These are phyloP conservation scores for Inonotus hispidus DNA, from an alignment of 1,284 basidiomycete genomes.

Conservation along the genomic window DNA sequence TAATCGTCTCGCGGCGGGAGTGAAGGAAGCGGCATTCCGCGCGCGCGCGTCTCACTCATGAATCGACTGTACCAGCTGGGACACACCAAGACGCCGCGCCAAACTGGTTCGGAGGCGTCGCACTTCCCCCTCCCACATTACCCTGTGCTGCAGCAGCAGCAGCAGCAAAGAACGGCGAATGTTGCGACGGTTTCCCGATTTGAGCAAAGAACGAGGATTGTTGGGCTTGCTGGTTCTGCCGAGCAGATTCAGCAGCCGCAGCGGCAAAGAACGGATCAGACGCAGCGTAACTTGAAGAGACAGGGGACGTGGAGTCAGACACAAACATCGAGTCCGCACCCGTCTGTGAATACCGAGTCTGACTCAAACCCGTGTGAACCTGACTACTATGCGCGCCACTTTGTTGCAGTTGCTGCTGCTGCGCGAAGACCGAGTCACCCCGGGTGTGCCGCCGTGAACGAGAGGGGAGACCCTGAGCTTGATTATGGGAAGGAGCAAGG, in stretches of 20 bases:
- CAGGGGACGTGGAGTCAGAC: not conserved
- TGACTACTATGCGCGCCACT: not conserved
- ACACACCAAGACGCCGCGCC: not conserved
- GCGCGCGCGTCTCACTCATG: slow-evolving; percentile 14
- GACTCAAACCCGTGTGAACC: not conserved
- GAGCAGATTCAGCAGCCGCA: slow-evolving; percentile 2
- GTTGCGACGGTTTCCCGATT: slow-evolving; percentile 33
- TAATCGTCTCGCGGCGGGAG: too few relatives aligned
- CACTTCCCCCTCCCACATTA: not conserved
- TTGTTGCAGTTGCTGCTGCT: not conserved
- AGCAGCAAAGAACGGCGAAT: slow-evolving; percentile 38
- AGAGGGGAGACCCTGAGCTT: not conserved
- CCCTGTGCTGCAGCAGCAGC: not conserved
- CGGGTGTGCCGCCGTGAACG: slow-evolving; percentile 3
- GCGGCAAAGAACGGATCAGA: slow-evolving; percentile 17
- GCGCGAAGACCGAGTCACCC: slow-evolving; percentile 1
- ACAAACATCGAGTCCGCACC: slow-evolving; percentile 1
- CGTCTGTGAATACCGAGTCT: not conserved
- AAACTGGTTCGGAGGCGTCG: not conserved
- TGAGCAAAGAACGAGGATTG: slow-evolving; percentile 36
- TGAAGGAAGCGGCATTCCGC: slow-evolving; percentile 14
- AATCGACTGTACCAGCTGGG: not conserved
- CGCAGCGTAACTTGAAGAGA: slow-evolving; percentile 9
- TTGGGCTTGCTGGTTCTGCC: slow-evolving; percentile 4
- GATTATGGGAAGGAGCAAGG: not conserved